Conservation (phyloP, 2,329 filamentous ascomycete genomes). For the Aureobasidium leucospermi region DNA sequence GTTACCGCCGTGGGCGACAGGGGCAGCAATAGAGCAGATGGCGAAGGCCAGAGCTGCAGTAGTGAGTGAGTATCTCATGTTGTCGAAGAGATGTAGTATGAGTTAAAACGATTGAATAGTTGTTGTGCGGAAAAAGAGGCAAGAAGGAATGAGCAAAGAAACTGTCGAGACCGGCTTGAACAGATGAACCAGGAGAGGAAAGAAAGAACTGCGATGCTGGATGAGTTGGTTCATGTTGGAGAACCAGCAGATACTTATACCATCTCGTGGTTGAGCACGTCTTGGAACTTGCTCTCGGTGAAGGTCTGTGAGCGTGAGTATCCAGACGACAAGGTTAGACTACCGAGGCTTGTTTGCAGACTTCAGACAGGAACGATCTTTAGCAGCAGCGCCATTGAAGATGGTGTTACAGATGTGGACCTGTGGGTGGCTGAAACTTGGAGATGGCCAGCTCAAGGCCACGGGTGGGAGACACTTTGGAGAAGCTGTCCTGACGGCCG, state of each 20-base stretch:
- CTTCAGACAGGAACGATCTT: neutral
- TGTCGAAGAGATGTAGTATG: slow-evolving; percentile 7
- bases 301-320: neutral
- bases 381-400: neutral
- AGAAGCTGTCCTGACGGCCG: neutral
- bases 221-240: neutral
- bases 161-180: slow-evolving; percentile 13
- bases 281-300: neutral
- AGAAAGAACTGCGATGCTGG: slow-evolving; percentile 4
- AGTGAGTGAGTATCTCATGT: slow-evolving; percentile 26
- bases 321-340: neutral
- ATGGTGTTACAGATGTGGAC: slow-evolving; percentile 9
- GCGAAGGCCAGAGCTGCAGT: slow-evolving; percentile 26
- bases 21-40: slow-evolving; percentile 20
- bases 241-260: slow-evolving; percentile 9
- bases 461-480: neutral
- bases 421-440: neutral
- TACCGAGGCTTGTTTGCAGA: neutral
- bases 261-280: neutral
- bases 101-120: neutral
- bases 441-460: neutral
- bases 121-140: neutral
- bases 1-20: neutral
- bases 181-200: neutral
- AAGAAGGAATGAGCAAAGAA: neutral